Conservation (phyloP, 164 flowering plant genomes). For the Nymphaea thermarum region DNA sequence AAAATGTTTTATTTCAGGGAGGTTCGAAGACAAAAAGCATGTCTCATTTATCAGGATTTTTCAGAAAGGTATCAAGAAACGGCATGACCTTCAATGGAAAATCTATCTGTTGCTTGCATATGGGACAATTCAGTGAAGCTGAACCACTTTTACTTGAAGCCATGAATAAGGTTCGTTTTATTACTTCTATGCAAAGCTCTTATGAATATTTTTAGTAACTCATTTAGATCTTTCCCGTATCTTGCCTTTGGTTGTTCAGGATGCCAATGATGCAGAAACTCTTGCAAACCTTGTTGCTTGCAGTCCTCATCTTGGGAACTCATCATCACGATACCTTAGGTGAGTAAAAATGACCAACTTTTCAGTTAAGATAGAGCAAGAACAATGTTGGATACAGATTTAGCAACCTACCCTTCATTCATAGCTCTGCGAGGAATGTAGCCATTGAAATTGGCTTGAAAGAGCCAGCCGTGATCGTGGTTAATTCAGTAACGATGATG, state of each 20-base stretch:
- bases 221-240: not conserved
- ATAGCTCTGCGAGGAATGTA: no score
- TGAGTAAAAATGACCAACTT: slow-evolving; percentile 8
- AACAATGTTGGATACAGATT: no score
- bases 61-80: slow-evolving; percentile 86
- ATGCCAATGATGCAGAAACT: slow-evolving; percentile 96
- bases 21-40: slow-evolving; percentile 99
- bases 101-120: slow-evolving; percentile 95
- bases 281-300: slow-evolving; percentile 85
- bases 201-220: not conserved
- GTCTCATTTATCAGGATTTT: slow-evolving; percentile 93
- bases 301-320: slow-evolving; percentile 83
- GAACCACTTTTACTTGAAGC: slow-evolving; percentile 83
- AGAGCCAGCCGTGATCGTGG: no score
- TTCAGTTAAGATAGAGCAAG: no score
- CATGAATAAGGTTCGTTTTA: slow-evolving; percentile 60
- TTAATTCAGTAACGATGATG: no score
- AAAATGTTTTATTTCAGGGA: slow-evolving; percentile 38
- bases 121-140: slow-evolving; percentile 93
- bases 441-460: no score
- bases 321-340: slow-evolving; percentile 81
- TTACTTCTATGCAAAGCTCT: not conserved
- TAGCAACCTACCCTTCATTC: no score
- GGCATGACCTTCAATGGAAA: slow-evolving; percentile 77
- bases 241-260: slow-evolving; percentile 31